Conservation (phyloP, 1,139 yeast genomes). For the Pichia sp. region DNA sequence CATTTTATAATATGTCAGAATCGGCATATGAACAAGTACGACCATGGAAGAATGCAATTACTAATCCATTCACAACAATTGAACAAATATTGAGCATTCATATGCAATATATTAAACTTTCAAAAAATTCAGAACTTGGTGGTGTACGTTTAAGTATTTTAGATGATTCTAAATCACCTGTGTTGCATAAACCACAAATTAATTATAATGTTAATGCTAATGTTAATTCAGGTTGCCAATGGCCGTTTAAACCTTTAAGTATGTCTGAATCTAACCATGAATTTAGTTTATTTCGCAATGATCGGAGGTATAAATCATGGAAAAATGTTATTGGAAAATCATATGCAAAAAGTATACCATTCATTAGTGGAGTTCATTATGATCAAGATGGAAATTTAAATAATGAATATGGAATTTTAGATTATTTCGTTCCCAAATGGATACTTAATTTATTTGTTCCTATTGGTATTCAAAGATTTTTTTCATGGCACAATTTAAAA, state of each 20-base stretch:
- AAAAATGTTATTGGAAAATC: conserved; percentile 10
- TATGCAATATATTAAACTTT: conserved; percentile 13
- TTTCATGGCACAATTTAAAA: conserved; percentile 5
- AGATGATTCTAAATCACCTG: conserved; percentile 2
- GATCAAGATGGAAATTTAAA: neutral
- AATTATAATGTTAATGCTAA: neutral
- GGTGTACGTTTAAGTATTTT: conserved; percentile 11
- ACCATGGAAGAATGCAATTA: conserved; percentile 13
- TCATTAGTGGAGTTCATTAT: neutral
- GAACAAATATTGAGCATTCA: conserved; percentile 14
- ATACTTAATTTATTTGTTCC: conserved; percentile 12
- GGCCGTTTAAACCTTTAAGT: conserved; percentile 15
- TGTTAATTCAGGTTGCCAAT: neutral
- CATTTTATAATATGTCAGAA: conserved; percentile 8
- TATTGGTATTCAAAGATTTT: conserved; percentile 9
- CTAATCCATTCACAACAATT: conserved; percentile 12
- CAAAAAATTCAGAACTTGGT: conserved; percentile 7
- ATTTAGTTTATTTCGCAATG: conserved; percentile 6
- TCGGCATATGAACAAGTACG: conserved; percentile 5
- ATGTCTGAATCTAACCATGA: conserved; percentile 4
- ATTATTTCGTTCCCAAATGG: conserved; percentile 15
- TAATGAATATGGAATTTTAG: conserved; percentile 4
- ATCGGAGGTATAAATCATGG: conserved; percentile 10
- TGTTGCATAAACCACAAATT: conserved; percentile 4
- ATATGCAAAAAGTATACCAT: conserved; percentile 11